phyloP scores from a whole-genome alignment of 169 alveolate genomes.

The Prorocentrum cordatum region DNA sequence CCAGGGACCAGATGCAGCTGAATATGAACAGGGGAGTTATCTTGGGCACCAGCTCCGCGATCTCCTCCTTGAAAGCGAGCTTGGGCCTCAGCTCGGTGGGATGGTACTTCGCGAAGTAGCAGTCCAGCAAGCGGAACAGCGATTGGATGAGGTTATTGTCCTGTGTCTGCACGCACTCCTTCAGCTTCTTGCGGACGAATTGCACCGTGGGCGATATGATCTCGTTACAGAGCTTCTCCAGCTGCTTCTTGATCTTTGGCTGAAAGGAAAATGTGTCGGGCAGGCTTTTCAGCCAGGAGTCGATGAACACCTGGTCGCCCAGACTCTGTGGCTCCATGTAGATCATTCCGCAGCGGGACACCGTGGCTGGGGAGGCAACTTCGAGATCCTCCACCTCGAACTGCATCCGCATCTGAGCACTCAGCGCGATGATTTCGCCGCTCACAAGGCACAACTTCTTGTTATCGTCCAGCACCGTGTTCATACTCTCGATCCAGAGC shows the following conservation, averaged over 20 bases:
- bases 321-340: slow-evolving; percentile 88
- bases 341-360: slow-evolving; percentile 92
- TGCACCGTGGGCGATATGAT: not conserved
- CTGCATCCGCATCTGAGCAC: slow-evolving; percentile 88
- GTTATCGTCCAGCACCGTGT: slow-evolving; percentile 86
- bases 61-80: slow-evolving; percentile 38
- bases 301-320: slow-evolving; percentile 41
- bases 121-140: slow-evolving; percentile 48
- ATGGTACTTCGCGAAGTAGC: slow-evolving; percentile 35
- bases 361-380: slow-evolving; percentile 91
- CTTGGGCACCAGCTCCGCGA: slow-evolving; percentile 41
- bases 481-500: slow-evolving; percentile 88
- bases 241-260: not conserved
- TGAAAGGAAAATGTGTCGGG: slow-evolving; percentile 42
- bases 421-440: slow-evolving; percentile 88
- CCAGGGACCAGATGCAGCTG: slow-evolving; percentile 85
- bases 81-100: slow-evolving; percentile 64
- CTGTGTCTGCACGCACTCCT: slow-evolving; percentile 35
- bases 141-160: slow-evolving; percentile 25
- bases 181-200: not conserved
- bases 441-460: slow-evolving; percentile 88
- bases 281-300: slow-evolving; percentile 45
- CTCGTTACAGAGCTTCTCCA: not conserved
- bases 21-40: slow-evolving; percentile 76
- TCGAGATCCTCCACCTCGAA: slow-evolving; percentile 92